A percentile compares a stretch with the other conserved stretches of the same genome.
phyloP scores from a whole-genome alignment of 371 early-diverging fungal genomes.

The Apophysomyces trapeziformis region DNA sequence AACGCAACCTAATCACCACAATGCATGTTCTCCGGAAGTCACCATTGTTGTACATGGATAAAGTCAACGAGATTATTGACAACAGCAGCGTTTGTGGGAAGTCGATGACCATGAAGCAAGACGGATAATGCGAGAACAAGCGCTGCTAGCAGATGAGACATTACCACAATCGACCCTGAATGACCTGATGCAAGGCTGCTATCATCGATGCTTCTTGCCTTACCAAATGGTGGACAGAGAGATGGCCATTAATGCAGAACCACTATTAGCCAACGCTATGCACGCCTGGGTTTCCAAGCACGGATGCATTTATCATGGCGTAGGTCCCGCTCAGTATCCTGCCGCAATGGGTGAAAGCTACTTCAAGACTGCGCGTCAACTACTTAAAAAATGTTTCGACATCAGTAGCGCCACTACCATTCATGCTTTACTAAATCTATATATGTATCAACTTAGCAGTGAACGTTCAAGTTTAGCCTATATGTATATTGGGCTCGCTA shows the following conservation, averaged over 20 bases:
- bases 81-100: constrained; percentile 48
- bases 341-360: constrained; percentile 54
- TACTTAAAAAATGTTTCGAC: constrained; percentile 61
- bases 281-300: constrained; percentile 60
- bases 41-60: constrained; percentile 55
- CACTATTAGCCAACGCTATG: constrained; percentile 52
- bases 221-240: constrained; percentile 58
- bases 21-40: constrained; percentile 42
- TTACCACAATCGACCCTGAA: constrained; percentile 32
- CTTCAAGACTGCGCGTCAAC: constrained; percentile 53
- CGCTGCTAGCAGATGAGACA: constrained; percentile 11
- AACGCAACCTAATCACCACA: constrained; percentile 47
- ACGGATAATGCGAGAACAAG: constrained; percentile 41
- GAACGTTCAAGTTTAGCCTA: constrained; percentile 56
- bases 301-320: constrained; percentile 49
- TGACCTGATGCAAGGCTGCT: constrained; percentile 50
- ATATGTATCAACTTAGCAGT: constrained; percentile 59
- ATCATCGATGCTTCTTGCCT: constrained; percentile 52
- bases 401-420: constrained; percentile 53
- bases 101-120: constrained; percentile 52
- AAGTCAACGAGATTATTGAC: constrained; percentile 44
- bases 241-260: constrained; percentile 28
- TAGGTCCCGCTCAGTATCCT: constrained; percentile 38
- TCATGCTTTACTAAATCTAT: constrained; percentile 55
- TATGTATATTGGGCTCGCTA: constrained; percentile 58